Evolutionary conservation across 2,329 filamentous ascomycete genomes (phyloP).

Genomic region (Colletotrichum trifolii): DNA sequence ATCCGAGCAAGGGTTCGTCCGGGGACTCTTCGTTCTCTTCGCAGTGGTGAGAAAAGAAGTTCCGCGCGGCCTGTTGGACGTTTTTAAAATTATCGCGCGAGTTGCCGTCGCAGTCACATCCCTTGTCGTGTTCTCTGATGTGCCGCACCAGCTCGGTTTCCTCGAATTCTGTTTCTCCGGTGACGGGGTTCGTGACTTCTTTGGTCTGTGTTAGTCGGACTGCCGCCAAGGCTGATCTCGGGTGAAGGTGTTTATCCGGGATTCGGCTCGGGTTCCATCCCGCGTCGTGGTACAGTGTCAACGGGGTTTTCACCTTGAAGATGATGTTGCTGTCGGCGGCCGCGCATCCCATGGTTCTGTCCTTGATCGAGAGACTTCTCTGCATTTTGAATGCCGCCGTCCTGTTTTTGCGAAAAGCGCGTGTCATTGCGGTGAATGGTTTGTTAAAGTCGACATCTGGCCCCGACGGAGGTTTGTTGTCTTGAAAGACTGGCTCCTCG

Average conservation of each 20-base stretch:
- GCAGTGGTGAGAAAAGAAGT: background rate
- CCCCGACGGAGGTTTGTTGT: no score
- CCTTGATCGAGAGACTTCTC: conserved; percentile 5
- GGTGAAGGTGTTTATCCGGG: conserved; percentile 45
- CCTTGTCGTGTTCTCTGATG: background rate
- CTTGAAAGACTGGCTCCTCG: background rate
- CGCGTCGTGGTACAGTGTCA: conserved; percentile 44
- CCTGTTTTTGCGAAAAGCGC: no score
- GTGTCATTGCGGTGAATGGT: no score
- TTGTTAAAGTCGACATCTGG: no score
- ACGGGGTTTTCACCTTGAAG: conserved; percentile 47
- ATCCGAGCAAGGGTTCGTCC: background rate
- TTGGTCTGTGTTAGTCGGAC: background rate
- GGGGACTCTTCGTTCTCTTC: background rate
- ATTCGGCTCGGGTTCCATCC: conserved; percentile 50
- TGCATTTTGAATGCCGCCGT: background rate
- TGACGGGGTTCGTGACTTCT: background rate
- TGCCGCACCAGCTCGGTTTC: background rate
- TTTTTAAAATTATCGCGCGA: background rate
- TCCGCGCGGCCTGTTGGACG: background rate
- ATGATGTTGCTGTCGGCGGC: conserved; percentile 37
- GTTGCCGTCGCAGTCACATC: background rate
- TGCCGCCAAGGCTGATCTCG: background rate
- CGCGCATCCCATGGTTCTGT: conserved; percentile 7
- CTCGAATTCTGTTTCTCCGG: background rate